Base-by-base conservation (phyloP, 176 grass and related monocot species). In the Luzula sylvatica region DNA sequence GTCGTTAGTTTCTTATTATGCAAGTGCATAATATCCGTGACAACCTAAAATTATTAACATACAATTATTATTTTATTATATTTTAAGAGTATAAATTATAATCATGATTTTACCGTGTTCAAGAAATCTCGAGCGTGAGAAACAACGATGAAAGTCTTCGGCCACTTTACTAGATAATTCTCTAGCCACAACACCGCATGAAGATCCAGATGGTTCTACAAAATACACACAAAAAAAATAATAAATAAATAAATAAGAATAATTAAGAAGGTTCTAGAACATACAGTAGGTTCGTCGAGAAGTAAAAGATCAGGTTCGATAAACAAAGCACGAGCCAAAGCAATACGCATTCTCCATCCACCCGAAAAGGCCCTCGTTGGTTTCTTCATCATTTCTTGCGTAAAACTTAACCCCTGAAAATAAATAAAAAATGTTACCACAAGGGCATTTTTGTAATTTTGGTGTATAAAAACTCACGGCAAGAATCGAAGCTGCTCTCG, bases 161-260 rank as follows among this genome's bases (percentile, higher is more conserved):
- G 90, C 90, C 90, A 96, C 58, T 79, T 96, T 56, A 82, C 53
- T n/a, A 96, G 90, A 72, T 89, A 86, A 18, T 70, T 19, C 53
- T 96, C 90, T 65, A 89, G 66, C 90, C 90, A 96, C 30, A 89
- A 82, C 29, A 96, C 90, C 52, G 84, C 90, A 65, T 96, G 90
- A 23, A 96, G 90, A 96, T 96, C 90, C 55, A 96, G 77, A 74
- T 96, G 90, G 65, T 96, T 96, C 84, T 96, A 79, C 38, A 66
- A 60, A 66, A 3, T 14, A 66, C 41, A 55, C 5, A 55, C 8
- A 52, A 66, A 43, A 80, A 15, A 55, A 65, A n/a, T n/a, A n/a
- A n/a, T 19, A 26, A 22, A 16, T 19, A 44, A 16, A 65, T 2
- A 41, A 42, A 51, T 23, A 42, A 56, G 6, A 42, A 16, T 13